phyloP scores from a whole-genome alignment of 305 asterid species.

The Rubia balearica region DNA sequence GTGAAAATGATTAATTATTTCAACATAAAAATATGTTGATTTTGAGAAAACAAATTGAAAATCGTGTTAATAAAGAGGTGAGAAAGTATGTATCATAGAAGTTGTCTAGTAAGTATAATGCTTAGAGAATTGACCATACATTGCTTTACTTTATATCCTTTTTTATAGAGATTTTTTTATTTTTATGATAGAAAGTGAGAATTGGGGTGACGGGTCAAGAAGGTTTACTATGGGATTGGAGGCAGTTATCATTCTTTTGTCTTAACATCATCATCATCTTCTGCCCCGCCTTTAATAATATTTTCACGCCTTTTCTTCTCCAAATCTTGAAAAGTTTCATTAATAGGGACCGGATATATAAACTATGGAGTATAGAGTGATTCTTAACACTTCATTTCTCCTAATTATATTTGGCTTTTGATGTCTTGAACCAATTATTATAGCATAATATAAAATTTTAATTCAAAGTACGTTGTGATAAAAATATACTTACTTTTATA shows the following conservation, averaged over 20 bases:
- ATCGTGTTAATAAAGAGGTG: no score
- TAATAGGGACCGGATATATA: not conserved
- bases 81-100: not conserved
- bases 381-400: no score
- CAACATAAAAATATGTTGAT: no score
- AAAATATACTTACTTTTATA: no score
- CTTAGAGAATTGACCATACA: not conserved
- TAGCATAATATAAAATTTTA: no score
- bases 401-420: no score
- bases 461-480: no score
- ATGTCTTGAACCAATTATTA: no score
- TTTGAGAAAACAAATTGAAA: no score
- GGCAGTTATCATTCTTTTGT: slow-evolving; percentile 1
- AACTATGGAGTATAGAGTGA: no score
- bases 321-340: slow-evolving; percentile 1
- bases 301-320: not conserved
- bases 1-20: no score
- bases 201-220: slow-evolving; percentile 8
- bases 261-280: slow-evolving; percentile 11
- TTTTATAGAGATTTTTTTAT: not conserved
- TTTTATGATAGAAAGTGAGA: not conserved
- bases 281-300: not conserved
- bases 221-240: not conserved
- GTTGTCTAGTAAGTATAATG: not conserved
- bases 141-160: not conserved